Percentiles rank a stretch among this genome's conserved stretches.
These are phyloP conservation scores for Calocera viscosa DNA, from an alignment of 768 basidiomycete species.

Conservation along the genomic window DNA sequence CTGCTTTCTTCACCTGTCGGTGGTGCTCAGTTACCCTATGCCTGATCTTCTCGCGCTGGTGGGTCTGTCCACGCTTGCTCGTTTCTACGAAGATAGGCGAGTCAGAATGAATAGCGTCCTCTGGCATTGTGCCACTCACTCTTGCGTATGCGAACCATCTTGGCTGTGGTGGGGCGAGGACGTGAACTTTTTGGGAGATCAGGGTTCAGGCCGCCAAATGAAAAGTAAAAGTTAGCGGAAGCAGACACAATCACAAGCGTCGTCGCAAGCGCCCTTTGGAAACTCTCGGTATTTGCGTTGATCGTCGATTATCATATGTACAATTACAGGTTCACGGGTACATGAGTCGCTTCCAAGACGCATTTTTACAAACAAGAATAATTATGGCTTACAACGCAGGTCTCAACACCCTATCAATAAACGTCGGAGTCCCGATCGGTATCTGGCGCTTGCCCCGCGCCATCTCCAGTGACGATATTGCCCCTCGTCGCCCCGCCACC, in stretches of 20 bases:
- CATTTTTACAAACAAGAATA: too few species aligned
- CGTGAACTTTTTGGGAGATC: not conserved
- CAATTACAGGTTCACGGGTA: too few species aligned
- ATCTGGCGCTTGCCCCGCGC: not conserved
- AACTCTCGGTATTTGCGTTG: too few species aligned
- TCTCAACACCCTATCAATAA: too few species aligned
- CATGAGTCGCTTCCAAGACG: too few species aligned
- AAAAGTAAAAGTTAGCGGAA: not conserved
- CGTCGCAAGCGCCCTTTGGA: too few species aligned
- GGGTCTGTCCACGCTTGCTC: conserved; percentile 62
- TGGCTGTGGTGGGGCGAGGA: not conserved
- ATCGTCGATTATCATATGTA: too few species aligned
- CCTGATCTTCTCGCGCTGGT: conserved; percentile 58
- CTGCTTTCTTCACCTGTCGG: conserved; percentile 61
- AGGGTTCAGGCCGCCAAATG: not conserved
- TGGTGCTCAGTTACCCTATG: conserved; percentile 63
- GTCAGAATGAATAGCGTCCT: not conserved
- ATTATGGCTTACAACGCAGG: too few species aligned
- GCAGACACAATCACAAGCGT: not conserved
- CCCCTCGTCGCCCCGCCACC: not conserved
- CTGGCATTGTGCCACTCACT: conserved; percentile 12
- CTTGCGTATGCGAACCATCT: conserved; percentile 22
- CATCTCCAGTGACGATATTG: not conserved
- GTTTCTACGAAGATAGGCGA: conserved; percentile 45
- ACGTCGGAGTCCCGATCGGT: not conserved